These are phyloP conservation scores for Cercospora sp. DNA, from an alignment of 2,329 filamentous ascomycete genomes.

Conservation along the genomic window DNA sequence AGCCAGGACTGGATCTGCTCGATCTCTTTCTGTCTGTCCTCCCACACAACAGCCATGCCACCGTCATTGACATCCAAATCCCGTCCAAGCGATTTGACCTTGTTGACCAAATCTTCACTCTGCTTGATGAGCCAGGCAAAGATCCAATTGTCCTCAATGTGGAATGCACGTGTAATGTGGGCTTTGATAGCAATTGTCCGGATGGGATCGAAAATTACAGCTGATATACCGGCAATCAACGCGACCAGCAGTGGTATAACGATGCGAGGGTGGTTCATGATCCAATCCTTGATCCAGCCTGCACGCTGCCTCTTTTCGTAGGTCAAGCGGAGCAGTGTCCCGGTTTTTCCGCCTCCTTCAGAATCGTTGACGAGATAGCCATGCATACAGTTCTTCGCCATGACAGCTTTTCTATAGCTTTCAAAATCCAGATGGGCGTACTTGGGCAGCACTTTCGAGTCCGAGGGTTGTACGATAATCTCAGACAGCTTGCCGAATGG, in stretches of 20 bases:
- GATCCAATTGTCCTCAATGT: slow-evolving; percentile 69
- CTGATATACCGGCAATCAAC: slow-evolving; percentile 76
- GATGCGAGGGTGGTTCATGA: slow-evolving; percentile 80
- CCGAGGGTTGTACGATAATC: slow-evolving; percentile 76
- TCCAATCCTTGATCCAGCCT: slow-evolving; percentile 83
- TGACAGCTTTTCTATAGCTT: slow-evolving; percentile 71
- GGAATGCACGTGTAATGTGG: slow-evolving; percentile 76
- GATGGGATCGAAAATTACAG: slow-evolving; percentile 90
- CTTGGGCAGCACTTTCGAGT: slow-evolving; percentile 80
- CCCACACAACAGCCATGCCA: slow-evolving; percentile 79
- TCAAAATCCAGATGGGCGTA: slow-evolving; percentile 80
- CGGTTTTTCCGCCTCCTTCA: slow-evolving; percentile 70
- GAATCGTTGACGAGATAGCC: slow-evolving; percentile 70
- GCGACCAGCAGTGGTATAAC: slow-evolving; percentile 82
- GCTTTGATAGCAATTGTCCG: slow-evolving; percentile 88
- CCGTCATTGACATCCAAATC: slow-evolving; percentile 58
- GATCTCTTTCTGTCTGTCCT: slow-evolving; percentile 79
- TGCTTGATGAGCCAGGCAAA: slow-evolving; percentile 81
- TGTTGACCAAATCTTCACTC: slow-evolving; percentile 60
- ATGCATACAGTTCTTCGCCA: slow-evolving; percentile 91
- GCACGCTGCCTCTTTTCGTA: slow-evolving; percentile 78
- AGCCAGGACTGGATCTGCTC: slow-evolving; percentile 82
- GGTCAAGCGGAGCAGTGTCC: slow-evolving; percentile 76
- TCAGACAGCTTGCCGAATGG: slow-evolving; percentile 88
- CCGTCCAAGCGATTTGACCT: slow-evolving; percentile 48